Percentiles rank a stretch among this genome's conserved stretches.
These are phyloP conservation scores for Nemania sp. DNA, from an alignment of 2,329 filamentous ascomycete genomes.

Conservation along the genomic window DNA sequence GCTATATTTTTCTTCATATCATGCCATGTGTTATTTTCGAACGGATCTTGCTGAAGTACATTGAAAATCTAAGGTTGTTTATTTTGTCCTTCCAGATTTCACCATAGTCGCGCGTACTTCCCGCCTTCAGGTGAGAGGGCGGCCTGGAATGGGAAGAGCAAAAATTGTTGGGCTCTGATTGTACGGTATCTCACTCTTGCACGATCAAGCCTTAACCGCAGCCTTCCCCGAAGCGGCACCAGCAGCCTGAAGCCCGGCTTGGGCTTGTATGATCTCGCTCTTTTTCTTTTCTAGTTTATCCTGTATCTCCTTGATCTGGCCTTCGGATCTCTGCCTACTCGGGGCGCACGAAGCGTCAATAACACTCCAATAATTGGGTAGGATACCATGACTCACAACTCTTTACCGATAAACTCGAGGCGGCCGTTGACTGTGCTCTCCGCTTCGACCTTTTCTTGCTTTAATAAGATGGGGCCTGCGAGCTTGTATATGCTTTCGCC, in stretches of 20 bases:
- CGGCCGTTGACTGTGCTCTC: constrained; percentile 88
- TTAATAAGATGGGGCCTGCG: constrained; percentile 86
- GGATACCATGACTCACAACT: constrained; percentile 69
- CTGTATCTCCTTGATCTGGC: constrained; percentile 58
- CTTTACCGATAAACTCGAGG: constrained; percentile 88
- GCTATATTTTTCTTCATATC: too few relatives aligned
- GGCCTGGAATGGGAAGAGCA: too few relatives aligned
- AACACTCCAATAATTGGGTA: neutral
- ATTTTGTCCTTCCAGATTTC: too few relatives aligned
- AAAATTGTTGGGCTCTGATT: neutral
- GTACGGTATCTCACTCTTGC: neutral
- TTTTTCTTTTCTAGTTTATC: constrained; percentile 62
- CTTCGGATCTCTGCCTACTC: constrained; percentile 44
- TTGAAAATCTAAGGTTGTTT: too few relatives aligned
- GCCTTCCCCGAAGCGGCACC: constrained; percentile 39
- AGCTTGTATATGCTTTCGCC: constrained; percentile 95
- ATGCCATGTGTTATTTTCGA: too few relatives aligned
- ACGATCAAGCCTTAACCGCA: constrained; percentile 30
- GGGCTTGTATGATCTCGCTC: constrained; percentile 60
- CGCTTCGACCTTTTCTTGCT: constrained; percentile 91
- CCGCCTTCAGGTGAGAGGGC: too few relatives aligned
- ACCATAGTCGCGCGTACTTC: too few relatives aligned
- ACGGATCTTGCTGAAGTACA: too few relatives aligned
- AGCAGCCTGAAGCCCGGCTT: constrained; percentile 53
- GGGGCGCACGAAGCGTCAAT: constrained; percentile 2